A percentile compares a stretch with the other conserved stretches of the same genome.
Conservation (phyloP, 2,329 filamentous ascomycete genomes). For the Claviceps sorghi region DNA sequence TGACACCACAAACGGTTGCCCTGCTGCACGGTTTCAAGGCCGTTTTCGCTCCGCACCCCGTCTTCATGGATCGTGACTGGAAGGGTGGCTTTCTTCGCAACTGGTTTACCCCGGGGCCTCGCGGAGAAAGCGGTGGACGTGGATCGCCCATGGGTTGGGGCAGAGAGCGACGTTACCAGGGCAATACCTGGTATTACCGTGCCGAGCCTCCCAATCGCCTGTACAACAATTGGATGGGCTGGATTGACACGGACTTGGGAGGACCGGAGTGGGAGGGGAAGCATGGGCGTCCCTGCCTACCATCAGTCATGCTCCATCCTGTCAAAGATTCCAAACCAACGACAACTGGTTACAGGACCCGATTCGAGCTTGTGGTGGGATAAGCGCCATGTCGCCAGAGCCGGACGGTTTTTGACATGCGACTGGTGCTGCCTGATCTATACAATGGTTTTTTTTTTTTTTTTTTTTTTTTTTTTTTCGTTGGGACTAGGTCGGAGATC, state of each 20-base stretch:
- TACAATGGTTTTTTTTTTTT: background rate
- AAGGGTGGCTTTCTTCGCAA: conserved; percentile 34
- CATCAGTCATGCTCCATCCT: conserved; percentile 43
- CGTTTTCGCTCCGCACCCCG: conserved; percentile 62
- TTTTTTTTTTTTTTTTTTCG: background rate
- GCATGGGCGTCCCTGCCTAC: conserved; percentile 43
- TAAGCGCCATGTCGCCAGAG: conserved; percentile 11
- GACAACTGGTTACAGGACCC: conserved; percentile 24
- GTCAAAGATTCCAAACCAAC: conserved; percentile 44
- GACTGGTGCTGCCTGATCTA: background rate
- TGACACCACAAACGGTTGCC: conserved; percentile 60
- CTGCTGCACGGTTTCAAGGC: conserved; percentile 68
- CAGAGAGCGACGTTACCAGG: conserved; percentile 40
- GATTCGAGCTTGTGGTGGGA: conserved; percentile 24
- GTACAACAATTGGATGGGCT: conserved; percentile 51
- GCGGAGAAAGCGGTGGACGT: conserved; percentile 37
- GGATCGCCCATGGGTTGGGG: conserved; percentile 47
- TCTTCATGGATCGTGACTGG: conserved; percentile 69
- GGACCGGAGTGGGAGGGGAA: conserved; percentile 40
- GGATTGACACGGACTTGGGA: conserved; percentile 38
- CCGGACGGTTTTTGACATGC: background rate
- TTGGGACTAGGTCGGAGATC: background rate
- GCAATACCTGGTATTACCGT: conserved; percentile 48
- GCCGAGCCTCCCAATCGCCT: conserved; percentile 41
- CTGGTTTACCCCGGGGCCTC: conserved; percentile 46